These are phyloP conservation scores for Pseudotsuga menziesii DNA, from an alignment of 75 land plant genomes.

Conservation along the genomic window DNA sequence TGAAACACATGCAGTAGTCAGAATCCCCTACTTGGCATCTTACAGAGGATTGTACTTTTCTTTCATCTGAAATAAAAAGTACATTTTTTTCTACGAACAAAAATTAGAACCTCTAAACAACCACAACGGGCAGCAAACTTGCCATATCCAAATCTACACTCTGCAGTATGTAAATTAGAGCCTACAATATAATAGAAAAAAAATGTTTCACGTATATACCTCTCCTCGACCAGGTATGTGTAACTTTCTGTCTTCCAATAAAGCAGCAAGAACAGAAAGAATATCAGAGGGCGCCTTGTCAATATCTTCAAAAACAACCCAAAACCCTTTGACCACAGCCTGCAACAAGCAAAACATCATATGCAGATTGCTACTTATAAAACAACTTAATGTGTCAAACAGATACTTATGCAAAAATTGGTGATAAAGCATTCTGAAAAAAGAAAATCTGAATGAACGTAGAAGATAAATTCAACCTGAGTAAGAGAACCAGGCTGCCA, in stretches of 20 bases:
- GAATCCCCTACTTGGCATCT: too few relatives aligned
- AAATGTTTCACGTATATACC: conserved; percentile 22
- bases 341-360: conserved; percentile 15
- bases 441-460: background rate
- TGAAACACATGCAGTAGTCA: too few relatives aligned
- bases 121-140: too few relatives aligned
- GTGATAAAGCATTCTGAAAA: background rate
- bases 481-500: conserved; percentile 99
- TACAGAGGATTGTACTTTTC: too few relatives aligned
- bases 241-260: conserved; percentile 73
- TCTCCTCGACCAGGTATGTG: conserved; percentile 82
- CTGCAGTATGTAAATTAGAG: too few relatives aligned
- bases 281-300: conserved; percentile 94
- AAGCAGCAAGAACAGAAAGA: conserved; percentile 61
- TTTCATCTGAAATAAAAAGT: too few relatives aligned
- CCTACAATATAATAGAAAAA: too few relatives aligned
- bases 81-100: too few relatives aligned
- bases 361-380: background rate
- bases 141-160: too few relatives aligned
- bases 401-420: background rate
- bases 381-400: background rate
- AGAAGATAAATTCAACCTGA: conserved; percentile 46
- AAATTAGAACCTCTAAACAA: too few relatives aligned
- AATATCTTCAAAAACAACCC: conserved; percentile 95
- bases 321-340: conserved; percentile 85